Percentiles rank a stretch among this genome's conserved stretches.
Evolutionary conservation across 2,329 filamentous ascomycete genomes (phyloP).

Genomic region (Aspergillus calidoustus): DNA sequence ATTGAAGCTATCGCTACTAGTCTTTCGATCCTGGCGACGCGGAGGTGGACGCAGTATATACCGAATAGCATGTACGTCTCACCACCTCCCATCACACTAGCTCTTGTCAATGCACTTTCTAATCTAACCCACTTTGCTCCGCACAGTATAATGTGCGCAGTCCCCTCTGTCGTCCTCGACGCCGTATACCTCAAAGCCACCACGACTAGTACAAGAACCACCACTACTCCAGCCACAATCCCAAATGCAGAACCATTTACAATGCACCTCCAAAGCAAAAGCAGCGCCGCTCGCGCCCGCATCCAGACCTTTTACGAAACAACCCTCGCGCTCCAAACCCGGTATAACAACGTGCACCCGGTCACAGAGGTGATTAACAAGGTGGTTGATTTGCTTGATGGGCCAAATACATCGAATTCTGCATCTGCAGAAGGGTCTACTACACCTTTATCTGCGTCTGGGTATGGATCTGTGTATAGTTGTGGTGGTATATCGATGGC

Average conservation of each 20-base stretch:
- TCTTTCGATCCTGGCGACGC: background rate
- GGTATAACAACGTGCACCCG: background rate
- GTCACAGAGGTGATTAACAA: background rate
- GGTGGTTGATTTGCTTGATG: background rate
- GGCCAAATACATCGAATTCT: background rate
- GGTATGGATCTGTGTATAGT: too few species aligned
- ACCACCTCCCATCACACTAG: too few species aligned
- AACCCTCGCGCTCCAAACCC: background rate
- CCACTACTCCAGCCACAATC: background rate
- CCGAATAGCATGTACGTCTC: background rate
- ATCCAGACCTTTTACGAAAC: background rate
- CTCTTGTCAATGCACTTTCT: background rate
- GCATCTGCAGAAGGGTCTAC: background rate
- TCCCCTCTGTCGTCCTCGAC: background rate
- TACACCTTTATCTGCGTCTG: too few species aligned
- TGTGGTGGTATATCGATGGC: too few species aligned
- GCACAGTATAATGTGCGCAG: background rate
- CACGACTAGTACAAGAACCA: too few species aligned
- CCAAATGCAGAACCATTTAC: background rate
- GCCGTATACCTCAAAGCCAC: background rate
- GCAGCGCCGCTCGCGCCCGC: background rate
- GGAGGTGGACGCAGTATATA: background rate
- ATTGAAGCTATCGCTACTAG: background rate
- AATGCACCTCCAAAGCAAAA: background rate
- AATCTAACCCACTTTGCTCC: background rate